These are phyloP conservation scores for Dianthus caryophyllus DNA, from an alignment of 148 eudicot genomes.

Conservation along the genomic window DNA sequence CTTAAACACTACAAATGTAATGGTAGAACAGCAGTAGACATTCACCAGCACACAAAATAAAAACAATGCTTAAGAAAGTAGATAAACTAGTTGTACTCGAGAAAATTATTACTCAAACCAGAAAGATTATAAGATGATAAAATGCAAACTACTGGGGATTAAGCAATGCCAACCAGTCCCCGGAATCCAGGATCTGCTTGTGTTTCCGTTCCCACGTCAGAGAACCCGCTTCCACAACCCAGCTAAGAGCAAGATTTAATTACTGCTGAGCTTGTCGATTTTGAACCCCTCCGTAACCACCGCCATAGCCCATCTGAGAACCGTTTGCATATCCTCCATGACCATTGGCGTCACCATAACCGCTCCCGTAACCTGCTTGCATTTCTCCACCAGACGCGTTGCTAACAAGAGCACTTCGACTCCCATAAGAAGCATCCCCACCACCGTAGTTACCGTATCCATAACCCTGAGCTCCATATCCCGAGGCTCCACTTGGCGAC, in stretches of 20 bases:
- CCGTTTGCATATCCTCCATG: slow-evolving; percentile 48
- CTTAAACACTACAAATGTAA: slow-evolving; percentile 30
- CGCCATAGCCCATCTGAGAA: slow-evolving; percentile 31
- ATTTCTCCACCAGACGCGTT: slow-evolving; percentile 42
- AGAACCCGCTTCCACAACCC: slow-evolving; percentile 12
- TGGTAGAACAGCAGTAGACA: slow-evolving; percentile 37
- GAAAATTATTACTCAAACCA: slow-evolving; percentile 21
- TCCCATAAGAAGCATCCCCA: slow-evolving; percentile 19
- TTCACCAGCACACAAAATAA: slow-evolving; percentile 46
- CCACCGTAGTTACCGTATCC: slow-evolving; percentile 73
- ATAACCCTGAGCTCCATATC: slow-evolving; percentile 75
- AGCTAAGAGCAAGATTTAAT: slow-evolving; percentile 21
- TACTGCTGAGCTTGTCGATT: slow-evolving; percentile 48
- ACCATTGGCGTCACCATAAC: slow-evolving; percentile 73
- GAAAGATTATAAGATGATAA: slow-evolving; percentile 42
- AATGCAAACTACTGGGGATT: slow-evolving; percentile 51
- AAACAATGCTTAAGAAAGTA: slow-evolving; percentile 38
- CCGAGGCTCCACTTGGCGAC: slow-evolving; percentile 57
- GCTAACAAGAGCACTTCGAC: slow-evolving; percentile 28
- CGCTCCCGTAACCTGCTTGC: slow-evolving; percentile 64
- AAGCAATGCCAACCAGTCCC: slow-evolving; percentile 88
- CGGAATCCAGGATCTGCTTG: slow-evolving; percentile 12
- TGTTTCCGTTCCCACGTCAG: not conserved
- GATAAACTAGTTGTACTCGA: slow-evolving; percentile 39
- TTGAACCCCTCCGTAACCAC: slow-evolving; percentile 42